phyloP scores from a whole-genome alignment of 108 stramenopile genomes.

The Bacterosira constricta region DNA sequence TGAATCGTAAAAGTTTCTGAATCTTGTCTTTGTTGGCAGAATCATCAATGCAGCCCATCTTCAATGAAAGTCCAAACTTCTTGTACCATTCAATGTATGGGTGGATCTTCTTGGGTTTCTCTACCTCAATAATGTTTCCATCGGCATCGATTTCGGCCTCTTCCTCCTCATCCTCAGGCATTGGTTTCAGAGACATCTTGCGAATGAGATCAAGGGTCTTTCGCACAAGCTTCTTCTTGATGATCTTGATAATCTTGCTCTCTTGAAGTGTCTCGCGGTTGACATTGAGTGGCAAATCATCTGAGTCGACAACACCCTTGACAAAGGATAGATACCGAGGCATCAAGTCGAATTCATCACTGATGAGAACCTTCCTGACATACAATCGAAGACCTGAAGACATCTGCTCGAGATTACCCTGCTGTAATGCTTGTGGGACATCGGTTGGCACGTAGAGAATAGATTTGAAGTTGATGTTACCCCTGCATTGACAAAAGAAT shows the following conservation, averaged over 20 bases:
- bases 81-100: conserved; percentile 96
- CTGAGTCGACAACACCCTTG: conserved; percentile 97
- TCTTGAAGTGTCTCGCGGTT: conserved; percentile 99
- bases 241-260: conserved; percentile 95
- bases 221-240: conserved; percentile 99
- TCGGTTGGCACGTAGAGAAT: conserved; percentile 94
- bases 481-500: conserved; percentile 52
- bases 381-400: conserved; percentile 80
- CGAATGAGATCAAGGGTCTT: conserved; percentile 97
- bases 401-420: conserved; percentile 54
- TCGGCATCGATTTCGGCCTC: conserved; percentile 68
- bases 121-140: conserved; percentile 56
- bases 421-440: conserved; percentile 53
- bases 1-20: conserved; percentile 94
- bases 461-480: conserved; percentile 99
- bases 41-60: conserved; percentile 98
- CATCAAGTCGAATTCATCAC: conserved; percentile 98
- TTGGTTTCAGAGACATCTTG: conserved; percentile 69
- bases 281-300: conserved; percentile 99
- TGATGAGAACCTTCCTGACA: conserved; percentile 98
- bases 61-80: conserved; percentile 92
- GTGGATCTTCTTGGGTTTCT: conserved; percentile 55
- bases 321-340: conserved; percentile 96
- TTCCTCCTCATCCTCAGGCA: conserved; percentile 55
- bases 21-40: conserved; percentile 92